These are phyloP conservation scores for Rubroshorea leprosula DNA, from an alignment of 345 rosid genomes.

Conservation along the genomic window DNA sequence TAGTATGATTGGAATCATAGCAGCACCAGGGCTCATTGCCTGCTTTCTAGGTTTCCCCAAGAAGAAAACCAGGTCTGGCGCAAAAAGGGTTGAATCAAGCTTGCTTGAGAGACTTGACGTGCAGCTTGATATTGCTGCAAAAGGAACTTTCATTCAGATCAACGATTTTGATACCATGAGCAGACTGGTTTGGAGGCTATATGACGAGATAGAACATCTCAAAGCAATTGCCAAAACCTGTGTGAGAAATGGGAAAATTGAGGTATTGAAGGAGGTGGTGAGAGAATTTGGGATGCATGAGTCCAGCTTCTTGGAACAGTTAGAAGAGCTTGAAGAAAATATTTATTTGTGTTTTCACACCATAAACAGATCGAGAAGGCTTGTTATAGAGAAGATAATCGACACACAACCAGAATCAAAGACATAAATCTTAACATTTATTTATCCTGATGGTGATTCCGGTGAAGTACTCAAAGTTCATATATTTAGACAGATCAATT, in stretches of 20 bases:
- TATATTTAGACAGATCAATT: too few relatives aligned
- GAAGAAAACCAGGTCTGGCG: slow-evolving; percentile 24
- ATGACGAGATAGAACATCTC: slow-evolving; percentile 59
- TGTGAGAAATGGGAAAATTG: slow-evolving; percentile 40
- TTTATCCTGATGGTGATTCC: too few relatives aligned
- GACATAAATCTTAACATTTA: too few relatives aligned
- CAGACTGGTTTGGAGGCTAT: slow-evolving; percentile 48
- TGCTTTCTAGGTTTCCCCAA: slow-evolving; percentile 31
- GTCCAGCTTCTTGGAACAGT: slow-evolving; percentile 47
- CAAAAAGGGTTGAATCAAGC: slow-evolving; percentile 22
- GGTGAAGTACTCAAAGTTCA: too few relatives aligned
- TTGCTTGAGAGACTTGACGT: slow-evolving; percentile 33
- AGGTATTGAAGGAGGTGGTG: slow-evolving; percentile 54
- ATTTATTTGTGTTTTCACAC: slow-evolving; percentile 64
- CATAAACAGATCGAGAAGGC: slow-evolving; percentile 71
- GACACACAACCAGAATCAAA: slow-evolving; percentile 9
- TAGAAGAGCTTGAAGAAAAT: slow-evolving; percentile 77
- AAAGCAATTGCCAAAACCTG: slow-evolving; percentile 51
- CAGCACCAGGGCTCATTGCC: slow-evolving; percentile 50
- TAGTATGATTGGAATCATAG: slow-evolving; percentile 49
- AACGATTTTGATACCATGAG: slow-evolving; percentile 78
- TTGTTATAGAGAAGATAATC: slow-evolving; percentile 40
- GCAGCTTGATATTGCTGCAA: slow-evolving; percentile 76
- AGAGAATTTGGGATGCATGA: slow-evolving; percentile 44
- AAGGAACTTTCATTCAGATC: slow-evolving; percentile 58